Base-by-base conservation (phyloP, 352 stramenopile genomes). In the Phytophthora multivora region DNA sequence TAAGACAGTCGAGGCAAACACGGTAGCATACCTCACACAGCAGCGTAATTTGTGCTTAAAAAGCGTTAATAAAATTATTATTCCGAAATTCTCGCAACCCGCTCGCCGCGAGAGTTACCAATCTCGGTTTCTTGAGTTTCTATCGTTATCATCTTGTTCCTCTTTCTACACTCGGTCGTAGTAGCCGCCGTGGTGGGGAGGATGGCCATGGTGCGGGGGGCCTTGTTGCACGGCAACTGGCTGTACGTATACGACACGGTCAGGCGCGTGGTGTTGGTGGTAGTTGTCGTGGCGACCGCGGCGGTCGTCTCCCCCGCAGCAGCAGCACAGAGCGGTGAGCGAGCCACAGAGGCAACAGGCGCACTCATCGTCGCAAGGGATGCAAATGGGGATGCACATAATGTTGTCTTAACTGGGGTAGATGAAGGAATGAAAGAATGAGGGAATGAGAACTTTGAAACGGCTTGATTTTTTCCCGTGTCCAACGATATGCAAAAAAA, bases 261-360 rank as follows among this genome's bases (percentile, higher is more conserved):
- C 57, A 4, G 60, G 47, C 11, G 38, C 42, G 47, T 59, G 43
- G 41, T 49, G 60, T 36, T 59, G 46, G 38, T 56, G 38, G 38
- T 57, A 25, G 25, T 63, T 10, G 12, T 59, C 52, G 10, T 48
- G 46, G 13, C 55, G 43, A 28, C 72, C 52, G 12, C 52, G 46
- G 9, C 55, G 43, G 26, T 75, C 55, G 50, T 69, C 54, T 40
- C 50, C 59, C 2, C 46, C 49, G 35, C 58, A 67, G 55, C 61
- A 63, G 33, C 66, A 73, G 63, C 71, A 76, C 2, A 59, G 40
- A 2, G 71, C 66, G 7, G 53, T 69, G 16, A 71, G 54, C n/a
- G 60, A 66, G 15, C 62, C 66, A 39, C 71, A 79, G 15, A 79
- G 62, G 39, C 66, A 79, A 47, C 65, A 72, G 47, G 23, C 38